These are phyloP conservation scores for Lenwebbia sp. DNA, from an alignment of 345 rosid genomes.

Conservation along the genomic window DNA sequence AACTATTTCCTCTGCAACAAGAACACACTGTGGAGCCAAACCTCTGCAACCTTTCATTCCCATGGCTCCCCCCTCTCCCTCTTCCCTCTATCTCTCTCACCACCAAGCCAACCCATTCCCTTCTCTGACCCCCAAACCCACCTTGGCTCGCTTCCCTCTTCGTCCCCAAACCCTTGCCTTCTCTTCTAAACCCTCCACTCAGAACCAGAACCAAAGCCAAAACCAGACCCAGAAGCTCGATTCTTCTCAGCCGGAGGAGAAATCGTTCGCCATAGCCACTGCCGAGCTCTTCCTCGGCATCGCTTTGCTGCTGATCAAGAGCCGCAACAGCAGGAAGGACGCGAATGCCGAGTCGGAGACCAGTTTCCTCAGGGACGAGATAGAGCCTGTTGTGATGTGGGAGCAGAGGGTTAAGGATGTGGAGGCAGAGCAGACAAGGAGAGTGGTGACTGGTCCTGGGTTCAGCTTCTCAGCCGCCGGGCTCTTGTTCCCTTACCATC, in stretches of 20 bases:
- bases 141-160: not conserved
- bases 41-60: not conserved
- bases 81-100: constrained; percentile 17
- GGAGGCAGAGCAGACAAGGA: constrained; percentile 70
- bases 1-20: too few species aligned
- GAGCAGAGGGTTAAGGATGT: constrained; percentile 70
- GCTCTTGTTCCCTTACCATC: too few species aligned
- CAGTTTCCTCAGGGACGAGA: constrained; percentile 3
- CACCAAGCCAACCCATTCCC: constrained; percentile 6
- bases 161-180: constrained; percentile 1
- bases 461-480: too few species aligned
- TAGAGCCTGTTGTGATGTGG: constrained; percentile 75
- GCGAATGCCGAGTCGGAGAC: not conserved
- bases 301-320: constrained; percentile 37
- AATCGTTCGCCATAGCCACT: constrained; percentile 54
- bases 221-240: not conserved
- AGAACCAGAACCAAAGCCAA: not conserved
- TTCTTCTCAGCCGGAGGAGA: constrained; percentile 26
- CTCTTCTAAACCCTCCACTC: too few species aligned
- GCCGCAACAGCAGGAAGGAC: not conserved
- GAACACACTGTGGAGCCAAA: too few species aligned
- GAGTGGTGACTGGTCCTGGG: too few species aligned
- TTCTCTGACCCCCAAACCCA: not conserved
- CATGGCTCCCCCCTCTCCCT: constrained; percentile 19
- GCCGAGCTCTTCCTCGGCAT: constrained; percentile 70